These are phyloP conservation scores for Ceratobasidium papillatum DNA, from an alignment of 1,284 basidiomycete species.

Conservation along the genomic window DNA sequence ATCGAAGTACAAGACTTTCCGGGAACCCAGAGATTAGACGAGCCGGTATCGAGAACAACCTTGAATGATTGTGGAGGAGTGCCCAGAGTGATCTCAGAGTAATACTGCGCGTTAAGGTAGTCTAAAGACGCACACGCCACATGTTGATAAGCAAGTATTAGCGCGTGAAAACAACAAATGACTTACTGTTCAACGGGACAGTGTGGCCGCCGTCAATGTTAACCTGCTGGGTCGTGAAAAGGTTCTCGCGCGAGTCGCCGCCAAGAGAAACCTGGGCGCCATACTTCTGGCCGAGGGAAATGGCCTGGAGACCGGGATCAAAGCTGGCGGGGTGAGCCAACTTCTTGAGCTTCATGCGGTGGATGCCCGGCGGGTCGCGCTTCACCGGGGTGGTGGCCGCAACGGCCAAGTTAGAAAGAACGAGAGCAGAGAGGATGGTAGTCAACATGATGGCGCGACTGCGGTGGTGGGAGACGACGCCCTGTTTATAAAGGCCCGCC, in stretches of 20 bases:
- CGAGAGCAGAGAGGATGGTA: slow-evolving; percentile 60
- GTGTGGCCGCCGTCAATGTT: slow-evolving; percentile 79
- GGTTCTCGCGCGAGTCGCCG: slow-evolving; percentile 66
- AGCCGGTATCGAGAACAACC: slow-evolving; percentile 89
- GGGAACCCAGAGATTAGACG: slow-evolving; percentile 95
- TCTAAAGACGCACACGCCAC: slow-evolving; percentile 58
- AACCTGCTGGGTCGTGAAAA: slow-evolving; percentile 83
- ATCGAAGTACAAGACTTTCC: slow-evolving; percentile 90
- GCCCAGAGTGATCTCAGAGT: slow-evolving; percentile 86
- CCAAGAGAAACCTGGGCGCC: slow-evolving; percentile 73
- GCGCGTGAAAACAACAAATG: slow-evolving; percentile 15
- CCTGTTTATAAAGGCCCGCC: slow-evolving; percentile 18
- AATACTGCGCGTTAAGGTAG: slow-evolving; percentile 99
- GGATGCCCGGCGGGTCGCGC: slow-evolving; percentile 58
- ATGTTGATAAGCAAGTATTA: slow-evolving; percentile 31
- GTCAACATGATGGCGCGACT: slow-evolving; percentile 70
- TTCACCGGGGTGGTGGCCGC: slow-evolving; percentile 54
- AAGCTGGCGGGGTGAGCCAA: slow-evolving; percentile 60
- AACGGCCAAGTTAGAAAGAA: slow-evolving; percentile 74
- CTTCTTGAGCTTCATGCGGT: slow-evolving; percentile 89
- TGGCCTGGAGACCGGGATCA: slow-evolving; percentile 74
- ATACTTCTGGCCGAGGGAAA: slow-evolving; percentile 88
- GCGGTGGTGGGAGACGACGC: slow-evolving; percentile 19
- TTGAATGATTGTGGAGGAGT: slow-evolving; percentile 84
- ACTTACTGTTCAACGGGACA: slow-evolving; percentile 90